Conservation (phyloP, 169 alveolate species). For the Plasmodium malariae region DNA sequence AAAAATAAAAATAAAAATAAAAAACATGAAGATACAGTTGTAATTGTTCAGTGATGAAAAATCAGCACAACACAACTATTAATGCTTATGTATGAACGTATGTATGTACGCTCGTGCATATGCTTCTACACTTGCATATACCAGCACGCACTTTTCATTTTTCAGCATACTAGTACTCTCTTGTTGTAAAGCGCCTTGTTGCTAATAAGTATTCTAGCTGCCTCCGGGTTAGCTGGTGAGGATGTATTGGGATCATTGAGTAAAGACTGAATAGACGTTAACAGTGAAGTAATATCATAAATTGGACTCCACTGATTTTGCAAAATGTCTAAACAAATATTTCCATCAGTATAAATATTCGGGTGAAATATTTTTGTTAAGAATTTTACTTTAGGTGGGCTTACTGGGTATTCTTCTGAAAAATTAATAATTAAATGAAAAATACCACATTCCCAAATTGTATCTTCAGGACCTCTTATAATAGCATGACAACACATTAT, state of each 20-base stretch:
- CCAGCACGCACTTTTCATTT: constrained; percentile 5
- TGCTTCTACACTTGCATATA: background rate
- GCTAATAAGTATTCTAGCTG: constrained; percentile 91
- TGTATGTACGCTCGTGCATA: background rate
- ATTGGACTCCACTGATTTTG: constrained; percentile 97
- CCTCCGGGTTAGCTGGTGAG: constrained; percentile 96
- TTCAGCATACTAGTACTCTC: constrained; percentile 78
- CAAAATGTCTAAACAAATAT: constrained; percentile 91
- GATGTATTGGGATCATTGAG: constrained; percentile 96
- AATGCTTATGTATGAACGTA: background rate
- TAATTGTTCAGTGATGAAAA: background rate
- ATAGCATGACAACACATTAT: constrained; percentile 96
- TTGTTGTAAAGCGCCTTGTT: constrained; percentile 80
- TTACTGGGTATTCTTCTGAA: constrained; percentile 93
- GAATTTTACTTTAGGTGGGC: constrained; percentile 93
- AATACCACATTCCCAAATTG: constrained; percentile 97
- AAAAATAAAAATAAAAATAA: constrained; percentile 8
- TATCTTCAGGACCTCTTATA: constrained; percentile 96
- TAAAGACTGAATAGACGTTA: constrained; percentile 94
- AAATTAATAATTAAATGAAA: constrained; percentile 92
- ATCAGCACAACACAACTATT: too few relatives aligned
- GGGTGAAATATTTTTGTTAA: constrained; percentile 92
- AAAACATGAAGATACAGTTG: background rate
- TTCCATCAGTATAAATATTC: constrained; percentile 93
- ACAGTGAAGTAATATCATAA: constrained; percentile 94